Evolutionary conservation across 345 rosid species (phyloP).

Genomic region (Psidium friedrichsthalianum): DNA sequence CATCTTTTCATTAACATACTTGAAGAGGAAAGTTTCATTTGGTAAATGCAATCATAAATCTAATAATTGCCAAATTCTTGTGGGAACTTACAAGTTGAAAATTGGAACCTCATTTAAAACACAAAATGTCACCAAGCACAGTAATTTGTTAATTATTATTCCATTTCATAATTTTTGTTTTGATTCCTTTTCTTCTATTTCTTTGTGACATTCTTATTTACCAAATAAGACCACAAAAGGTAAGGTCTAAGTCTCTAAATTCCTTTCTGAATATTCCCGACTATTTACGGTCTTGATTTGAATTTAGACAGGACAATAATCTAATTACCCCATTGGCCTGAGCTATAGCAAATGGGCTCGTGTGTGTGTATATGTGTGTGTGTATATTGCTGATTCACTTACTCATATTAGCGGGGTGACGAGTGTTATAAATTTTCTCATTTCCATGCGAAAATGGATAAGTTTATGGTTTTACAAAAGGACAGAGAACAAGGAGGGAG

Average conservation of each 20-base stretch:
- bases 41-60: background rate
- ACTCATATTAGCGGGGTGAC: background rate
- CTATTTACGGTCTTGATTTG: background rate
- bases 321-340: background rate
- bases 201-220: background rate
- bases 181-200: background rate
- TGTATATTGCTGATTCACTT: background rate
- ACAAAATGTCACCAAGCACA: background rate
- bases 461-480: background rate
- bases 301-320: background rate
- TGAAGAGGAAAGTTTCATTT: background rate
- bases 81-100: background rate
- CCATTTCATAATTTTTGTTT: background rate
- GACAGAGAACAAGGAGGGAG: background rate
- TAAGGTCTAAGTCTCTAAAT: too few species aligned
- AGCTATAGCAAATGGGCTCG: background rate
- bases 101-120: background rate
- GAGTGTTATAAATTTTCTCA: background rate
- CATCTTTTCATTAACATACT: background rate
- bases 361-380: too few species aligned
- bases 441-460: background rate
- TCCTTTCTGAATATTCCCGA: too few species aligned
- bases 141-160: background rate
- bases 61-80: background rate
- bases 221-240: background rate